Base-by-base conservation (phyloP, 345 rosid species). In the Atalantia buxifolia region DNA sequence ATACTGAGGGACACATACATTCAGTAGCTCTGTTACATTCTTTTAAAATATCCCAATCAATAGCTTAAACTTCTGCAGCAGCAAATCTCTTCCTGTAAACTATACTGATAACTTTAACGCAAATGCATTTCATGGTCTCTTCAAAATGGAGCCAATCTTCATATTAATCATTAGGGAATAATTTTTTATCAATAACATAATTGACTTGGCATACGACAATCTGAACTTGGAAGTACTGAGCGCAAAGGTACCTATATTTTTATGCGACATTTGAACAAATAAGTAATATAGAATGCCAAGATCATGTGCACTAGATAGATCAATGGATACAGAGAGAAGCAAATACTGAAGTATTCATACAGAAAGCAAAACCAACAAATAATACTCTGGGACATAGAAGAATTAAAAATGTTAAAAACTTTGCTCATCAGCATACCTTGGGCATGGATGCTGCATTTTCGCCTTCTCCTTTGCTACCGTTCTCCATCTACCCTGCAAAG, bases 401-500 rank as follows among this genome's bases (percentile, higher is more conserved):
- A 45, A 45, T 45, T 45, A 13, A 45, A 45, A 12, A 45, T 45
- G 50, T 45, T 13, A 14, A 45, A 45, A 45, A 45, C 13, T 45
- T 13, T 45, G 50, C 16, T 13, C 50, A 45, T 13, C 24, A 24
- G 67, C 75, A 62, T 50, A 84, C 87, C 81, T 82, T 75, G 45
- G 38, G 53, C 59, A 27, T 76, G 30, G 81, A 71, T 25, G 80
- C 33, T 66, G 63, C 13, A 22, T 55, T 71, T 53, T 53, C 8
- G 12, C 82, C 77, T 12, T 70, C 83, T 68, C 75, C 78, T 69
- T 66, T 79, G 27, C 9, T 64, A 25, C 60, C 66, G 19, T 79
- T 81, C 80, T 81, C 80, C 86, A 80, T 81, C 53, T 76, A n/a
- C 31, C 9, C 72, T 66, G 35, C 31, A 71, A 31, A 28, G 50